Evolutionary conservation across 805 yeast genomes (phyloP), one percentile per base, ranked within the genome.

Genomic region (Candida taoyuanica): DNA sequence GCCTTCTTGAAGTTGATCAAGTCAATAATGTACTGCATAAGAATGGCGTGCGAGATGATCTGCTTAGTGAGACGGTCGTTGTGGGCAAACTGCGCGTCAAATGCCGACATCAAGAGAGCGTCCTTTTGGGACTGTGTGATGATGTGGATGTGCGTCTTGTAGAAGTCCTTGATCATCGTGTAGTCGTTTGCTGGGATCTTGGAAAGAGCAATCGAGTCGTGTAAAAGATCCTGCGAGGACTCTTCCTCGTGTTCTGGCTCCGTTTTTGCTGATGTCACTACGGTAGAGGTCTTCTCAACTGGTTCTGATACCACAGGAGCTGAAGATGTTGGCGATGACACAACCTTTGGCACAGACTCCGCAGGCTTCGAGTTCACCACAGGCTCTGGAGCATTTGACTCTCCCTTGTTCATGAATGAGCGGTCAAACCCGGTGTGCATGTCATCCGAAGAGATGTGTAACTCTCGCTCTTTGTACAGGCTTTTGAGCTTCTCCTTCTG

Each of bases 351-450:
- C n/a, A 15, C 15, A 25, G 28, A 7, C 6, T n/a, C 15, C 7
- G 28, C 28, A 25, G 28, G n/a, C 7, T n/a, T 25, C 14, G 30
- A 28, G 18, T 7, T 9, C 7, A 6, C 7, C 9, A 57, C 42
- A 17, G 58, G 47, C 18, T 32, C 15, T 48, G 50, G 64, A 4
- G 33, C 5, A 12, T 40, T 31, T 6, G 46, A 23, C 7, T 55
- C 52, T n/a, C 62, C 65, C 49, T 79, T 83, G 59, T 87, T 86
- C 56, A 87, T 59, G 48, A 85, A 76, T 0, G 96, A 82, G 30
- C 85, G 76, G 57, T 91, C 95, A 68, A 86, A 93, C 0, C 96
- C 98, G 12, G 93, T 87, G 50, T 78, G 93, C 29, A 88, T 73
- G 62, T 91, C 98, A 13, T 89, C 98, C 36, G 93, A 81, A 3